phyloP scores from a whole-genome alignment of 1,284 basidiomycete genomes.

The Ceratobasidium theobromae region DNA sequence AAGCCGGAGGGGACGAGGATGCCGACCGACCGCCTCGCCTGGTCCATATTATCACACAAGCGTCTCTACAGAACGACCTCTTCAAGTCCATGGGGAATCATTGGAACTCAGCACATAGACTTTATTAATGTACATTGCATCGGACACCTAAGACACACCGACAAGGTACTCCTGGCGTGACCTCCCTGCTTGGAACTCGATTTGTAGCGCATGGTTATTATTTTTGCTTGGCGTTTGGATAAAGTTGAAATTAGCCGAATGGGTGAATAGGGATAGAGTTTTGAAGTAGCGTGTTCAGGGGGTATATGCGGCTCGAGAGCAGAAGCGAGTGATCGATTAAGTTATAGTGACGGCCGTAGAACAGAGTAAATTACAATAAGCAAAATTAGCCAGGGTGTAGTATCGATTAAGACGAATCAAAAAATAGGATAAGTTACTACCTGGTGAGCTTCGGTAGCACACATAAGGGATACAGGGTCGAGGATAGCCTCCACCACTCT shows the following conservation, averaged over 20 bases:
- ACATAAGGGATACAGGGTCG: neutral
- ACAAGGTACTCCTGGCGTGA: too few species aligned
- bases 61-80: slow-evolving; percentile 3
- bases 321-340: neutral
- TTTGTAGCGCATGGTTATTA: too few species aligned
- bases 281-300: too few species aligned
- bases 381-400: neutral
- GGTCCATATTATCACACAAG: slow-evolving; percentile 11
- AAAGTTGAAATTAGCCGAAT: too few species aligned
- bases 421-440: slow-evolving; percentile 14
- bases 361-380: neutral
- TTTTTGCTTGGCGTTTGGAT: too few species aligned
- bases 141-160: too few species aligned
- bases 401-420: neutral
- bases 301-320: too few species aligned
- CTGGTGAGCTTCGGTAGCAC: slow-evolving; percentile 24
- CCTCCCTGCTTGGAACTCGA: too few species aligned
- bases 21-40: neutral
- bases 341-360: too few species aligned
- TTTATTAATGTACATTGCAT: too few species aligned
- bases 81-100: slow-evolving; percentile 1
- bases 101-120: slow-evolving; percentile 7
- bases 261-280: too few species aligned
- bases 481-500: slow-evolving; percentile 11
- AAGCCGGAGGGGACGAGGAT: neutral